phyloP scores from a whole-genome alignment of 169 alveolate species.

The Perkinsus olseni region DNA sequence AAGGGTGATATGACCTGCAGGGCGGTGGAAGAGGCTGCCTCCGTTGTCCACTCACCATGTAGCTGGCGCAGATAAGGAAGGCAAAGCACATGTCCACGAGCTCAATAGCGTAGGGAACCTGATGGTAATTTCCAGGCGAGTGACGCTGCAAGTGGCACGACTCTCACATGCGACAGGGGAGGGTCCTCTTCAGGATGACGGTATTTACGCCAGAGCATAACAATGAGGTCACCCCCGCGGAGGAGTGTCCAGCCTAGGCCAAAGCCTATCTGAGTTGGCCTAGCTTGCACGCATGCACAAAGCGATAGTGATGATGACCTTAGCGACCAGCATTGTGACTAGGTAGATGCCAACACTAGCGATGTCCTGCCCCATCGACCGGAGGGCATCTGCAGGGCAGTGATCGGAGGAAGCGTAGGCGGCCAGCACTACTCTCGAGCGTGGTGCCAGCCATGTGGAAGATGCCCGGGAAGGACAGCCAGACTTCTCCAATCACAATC shows the following conservation, averaged over 20 bases:
- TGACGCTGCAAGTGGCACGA: not conserved
- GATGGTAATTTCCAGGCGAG: not conserved
- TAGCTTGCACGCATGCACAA: not conserved
- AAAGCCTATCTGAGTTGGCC: not conserved
- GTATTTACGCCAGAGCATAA: not conserved
- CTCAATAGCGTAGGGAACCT: not conserved
- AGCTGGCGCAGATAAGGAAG: not conserved
- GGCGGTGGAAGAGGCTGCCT: not conserved
- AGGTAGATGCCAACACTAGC: not conserved
- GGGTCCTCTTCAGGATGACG: not conserved
- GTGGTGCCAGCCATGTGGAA: not conserved
- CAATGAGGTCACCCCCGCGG: not conserved
- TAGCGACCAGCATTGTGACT: not conserved
- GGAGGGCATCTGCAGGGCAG: not conserved
- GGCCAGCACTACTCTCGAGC: not conserved
- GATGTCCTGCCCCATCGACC: not conserved
- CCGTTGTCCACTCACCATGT: not conserved
- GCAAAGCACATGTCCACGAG: not conserved
- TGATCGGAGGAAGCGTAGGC: no score
- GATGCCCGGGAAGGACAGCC: not conserved
- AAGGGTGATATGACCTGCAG: not conserved
- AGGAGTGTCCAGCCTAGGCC: not conserved
- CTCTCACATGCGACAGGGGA: not conserved
- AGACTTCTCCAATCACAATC: not conserved
- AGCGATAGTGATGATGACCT: not conserved